Conservation (phyloP, 106 monocot species). For the Platanthera guangdongensis region DNA sequence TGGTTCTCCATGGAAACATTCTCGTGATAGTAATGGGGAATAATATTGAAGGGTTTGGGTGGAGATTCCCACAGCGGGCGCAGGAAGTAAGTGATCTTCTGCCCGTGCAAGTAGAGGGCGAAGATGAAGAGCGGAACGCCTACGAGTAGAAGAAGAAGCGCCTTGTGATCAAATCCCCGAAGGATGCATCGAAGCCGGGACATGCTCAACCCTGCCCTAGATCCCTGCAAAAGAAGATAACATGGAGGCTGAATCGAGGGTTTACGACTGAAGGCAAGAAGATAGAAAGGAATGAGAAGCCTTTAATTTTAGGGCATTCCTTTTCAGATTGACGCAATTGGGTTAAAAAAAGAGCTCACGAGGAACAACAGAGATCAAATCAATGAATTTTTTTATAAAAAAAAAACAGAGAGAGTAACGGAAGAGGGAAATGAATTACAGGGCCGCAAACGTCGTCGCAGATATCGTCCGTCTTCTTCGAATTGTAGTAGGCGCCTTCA, state of each 20-base stretch:
- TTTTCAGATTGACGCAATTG: not conserved
- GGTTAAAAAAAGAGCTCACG: not conserved
- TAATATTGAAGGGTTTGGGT: slow-evolving; percentile 63
- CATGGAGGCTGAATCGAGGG: not conserved
- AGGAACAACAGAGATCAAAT: not conserved
- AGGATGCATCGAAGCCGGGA: slow-evolving; percentile 58
- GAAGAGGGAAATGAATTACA: slow-evolving; percentile 21
- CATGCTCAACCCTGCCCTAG: slow-evolving; percentile 46
- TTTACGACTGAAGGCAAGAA: not conserved
- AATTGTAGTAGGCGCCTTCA: slow-evolving; percentile 36
- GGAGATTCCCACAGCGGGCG: slow-evolving; percentile 78
- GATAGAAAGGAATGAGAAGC: not conserved
- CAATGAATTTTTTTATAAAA: not conserved
- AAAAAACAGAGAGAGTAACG: not conserved
- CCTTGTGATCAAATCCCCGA: slow-evolving; percentile 56
- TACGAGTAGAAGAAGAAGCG: slow-evolving; percentile 43
- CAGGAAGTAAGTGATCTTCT: slow-evolving; percentile 84
- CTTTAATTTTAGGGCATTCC: not conserved
- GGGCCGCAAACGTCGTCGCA: slow-evolving; percentile 74
- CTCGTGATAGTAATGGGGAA: slow-evolving; percentile 80
- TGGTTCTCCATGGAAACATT: slow-evolving; percentile 60
- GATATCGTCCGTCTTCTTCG: slow-evolving; percentile 62
- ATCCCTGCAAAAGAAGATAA: slow-evolving; percentile 29
- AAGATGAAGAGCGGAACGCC: slow-evolving; percentile 44
- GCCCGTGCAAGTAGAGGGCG: slow-evolving; percentile 57